phyloP scores from a whole-genome alignment of 495 filamentous ascomycete genomes.

The Podospora australis region DNA sequence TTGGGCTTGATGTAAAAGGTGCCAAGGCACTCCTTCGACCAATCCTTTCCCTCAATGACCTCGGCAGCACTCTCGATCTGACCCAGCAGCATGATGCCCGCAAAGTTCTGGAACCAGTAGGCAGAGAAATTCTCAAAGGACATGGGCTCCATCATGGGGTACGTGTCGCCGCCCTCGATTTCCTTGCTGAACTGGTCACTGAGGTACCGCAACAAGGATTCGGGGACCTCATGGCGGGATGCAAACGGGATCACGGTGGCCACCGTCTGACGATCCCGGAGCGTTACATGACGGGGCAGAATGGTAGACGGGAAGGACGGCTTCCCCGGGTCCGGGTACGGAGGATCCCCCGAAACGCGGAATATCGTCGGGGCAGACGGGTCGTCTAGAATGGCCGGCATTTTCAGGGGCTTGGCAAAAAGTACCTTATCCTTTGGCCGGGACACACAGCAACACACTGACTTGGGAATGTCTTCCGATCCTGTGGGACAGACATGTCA shows the following conservation, averaged over 20 bases:
- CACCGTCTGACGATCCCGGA: slow-evolving; percentile 82
- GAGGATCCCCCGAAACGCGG: slow-evolving; percentile 55
- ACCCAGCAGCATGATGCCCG: slow-evolving; percentile 86
- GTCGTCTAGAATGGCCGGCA: slow-evolving; percentile 88
- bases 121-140: slow-evolving; percentile 66
- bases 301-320: slow-evolving; percentile 63
- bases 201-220: slow-evolving; percentile 70
- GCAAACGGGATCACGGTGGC: slow-evolving; percentile 88
- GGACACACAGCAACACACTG: too few relatives aligned
- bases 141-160: slow-evolving; percentile 83
- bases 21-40: slow-evolving; percentile 79
- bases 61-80: slow-evolving; percentile 55
- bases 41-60: slow-evolving; percentile 64
- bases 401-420: too few relatives aligned
- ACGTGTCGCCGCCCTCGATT: slow-evolving; percentile 93
- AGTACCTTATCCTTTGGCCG: too few relatives aligned
- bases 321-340: slow-evolving; percentile 56
- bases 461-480: too few relatives aligned
- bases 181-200: slow-evolving; percentile 85
- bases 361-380: slow-evolving; percentile 55
- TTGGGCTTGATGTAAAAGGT: slow-evolving; percentile 98
- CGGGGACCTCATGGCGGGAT: slow-evolving; percentile 65
- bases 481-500: too few relatives aligned
- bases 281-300: slow-evolving; percentile 73
- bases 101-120: slow-evolving; percentile 97